These are phyloP conservation scores for Ceratocystis huliohia DNA, from an alignment of 2,329 filamentous ascomycete species.

Conservation along the genomic window DNA sequence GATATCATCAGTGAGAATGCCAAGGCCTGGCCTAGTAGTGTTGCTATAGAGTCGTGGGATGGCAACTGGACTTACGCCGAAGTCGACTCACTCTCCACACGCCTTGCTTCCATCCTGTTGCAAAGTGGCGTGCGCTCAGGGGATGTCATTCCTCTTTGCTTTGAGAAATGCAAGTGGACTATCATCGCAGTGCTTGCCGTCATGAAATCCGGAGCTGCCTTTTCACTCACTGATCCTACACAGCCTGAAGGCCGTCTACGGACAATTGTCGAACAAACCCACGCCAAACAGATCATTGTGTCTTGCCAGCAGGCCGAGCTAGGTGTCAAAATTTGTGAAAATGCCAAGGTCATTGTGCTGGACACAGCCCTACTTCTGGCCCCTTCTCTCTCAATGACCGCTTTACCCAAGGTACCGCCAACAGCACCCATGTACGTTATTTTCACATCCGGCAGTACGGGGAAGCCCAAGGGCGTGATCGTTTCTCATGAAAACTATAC, in stretches of 20 bases:
- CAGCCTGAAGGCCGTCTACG: slow-evolving; percentile 35
- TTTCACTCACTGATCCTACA: slow-evolving; percentile 36
- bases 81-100: slow-evolving; percentile 33
- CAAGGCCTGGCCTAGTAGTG: slow-evolving; percentile 28
- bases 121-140: slow-evolving; percentile 30
- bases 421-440: slow-evolving; percentile 41
- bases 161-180: slow-evolving; percentile 39
- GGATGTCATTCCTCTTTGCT: slow-evolving; percentile 38
- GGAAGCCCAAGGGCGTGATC: slow-evolving; percentile 50
- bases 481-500: slow-evolving; percentile 37
- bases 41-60: slow-evolving; percentile 40
- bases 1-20: slow-evolving; percentile 34
- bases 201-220: slow-evolving; percentile 38
- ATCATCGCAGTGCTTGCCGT: slow-evolving; percentile 35
- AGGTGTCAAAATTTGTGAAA: slow-evolving; percentile 29
- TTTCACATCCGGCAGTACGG: slow-evolving; percentile 53
- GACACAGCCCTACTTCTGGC: slow-evolving; percentile 10
- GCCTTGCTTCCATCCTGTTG: slow-evolving; percentile 32
- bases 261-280: slow-evolving; percentile 35
- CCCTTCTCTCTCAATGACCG: not conserved
- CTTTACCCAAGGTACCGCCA: slow-evolving; percentile 32
- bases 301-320: slow-evolving; percentile 31
- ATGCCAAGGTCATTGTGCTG: slow-evolving; percentile 17
- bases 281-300: slow-evolving; percentile 31
- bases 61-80: slow-evolving; percentile 36